A percentile compares a stretch with the other conserved stretches of the same genome.
phyloP scores from a whole-genome alignment of 2,329 filamentous ascomycete genomes.

The Berkeleyomyces basicola region DNA sequence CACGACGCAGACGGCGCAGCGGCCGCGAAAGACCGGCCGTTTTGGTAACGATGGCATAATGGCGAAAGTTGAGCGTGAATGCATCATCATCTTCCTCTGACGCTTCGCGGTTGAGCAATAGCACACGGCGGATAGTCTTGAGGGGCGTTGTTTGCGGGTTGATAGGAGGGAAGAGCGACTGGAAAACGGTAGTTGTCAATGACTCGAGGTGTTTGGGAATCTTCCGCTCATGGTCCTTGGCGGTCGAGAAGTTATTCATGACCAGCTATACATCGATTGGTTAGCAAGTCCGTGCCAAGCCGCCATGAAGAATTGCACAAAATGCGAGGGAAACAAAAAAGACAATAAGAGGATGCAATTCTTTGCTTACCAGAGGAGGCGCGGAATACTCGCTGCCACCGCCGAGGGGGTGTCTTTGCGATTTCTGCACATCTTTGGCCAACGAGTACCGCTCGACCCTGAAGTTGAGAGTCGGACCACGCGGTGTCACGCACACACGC shows the following conservation, averaged over 20 bases:
- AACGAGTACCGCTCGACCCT: conserved; percentile 88
- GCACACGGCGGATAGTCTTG: conserved; percentile 78
- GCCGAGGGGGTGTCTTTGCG: conserved; percentile 66
- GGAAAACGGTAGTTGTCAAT: conserved; percentile 84
- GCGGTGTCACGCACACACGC: conserved; percentile 69
- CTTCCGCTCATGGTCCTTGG: conserved; percentile 41
- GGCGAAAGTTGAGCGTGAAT: conserved; percentile 74
- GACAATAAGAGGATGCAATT: too few species aligned
- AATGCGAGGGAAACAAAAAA: background rate
- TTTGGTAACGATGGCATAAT: conserved; percentile 90
- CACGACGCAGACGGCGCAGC: conserved; percentile 67
- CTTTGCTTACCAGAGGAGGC: conserved; percentile 51
- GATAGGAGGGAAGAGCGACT: conserved; percentile 89
- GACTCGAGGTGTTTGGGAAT: conserved; percentile 91
- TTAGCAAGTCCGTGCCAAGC: background rate
- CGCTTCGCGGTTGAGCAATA: conserved; percentile 73
- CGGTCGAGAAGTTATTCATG: conserved; percentile 88
- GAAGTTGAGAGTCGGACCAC: conserved; percentile 87
- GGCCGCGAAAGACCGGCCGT: conserved; percentile 70
- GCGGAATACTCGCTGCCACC: conserved; percentile 74
- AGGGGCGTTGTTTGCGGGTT: conserved; percentile 81
- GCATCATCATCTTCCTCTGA: conserved; percentile 42
- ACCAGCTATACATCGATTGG: conserved; percentile 42
- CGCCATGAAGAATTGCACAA: background rate
- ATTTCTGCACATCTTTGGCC: conserved; percentile 73